Conservation (phyloP, 2,329 filamentous ascomycete species). For the Epicoccum nigrum region DNA sequence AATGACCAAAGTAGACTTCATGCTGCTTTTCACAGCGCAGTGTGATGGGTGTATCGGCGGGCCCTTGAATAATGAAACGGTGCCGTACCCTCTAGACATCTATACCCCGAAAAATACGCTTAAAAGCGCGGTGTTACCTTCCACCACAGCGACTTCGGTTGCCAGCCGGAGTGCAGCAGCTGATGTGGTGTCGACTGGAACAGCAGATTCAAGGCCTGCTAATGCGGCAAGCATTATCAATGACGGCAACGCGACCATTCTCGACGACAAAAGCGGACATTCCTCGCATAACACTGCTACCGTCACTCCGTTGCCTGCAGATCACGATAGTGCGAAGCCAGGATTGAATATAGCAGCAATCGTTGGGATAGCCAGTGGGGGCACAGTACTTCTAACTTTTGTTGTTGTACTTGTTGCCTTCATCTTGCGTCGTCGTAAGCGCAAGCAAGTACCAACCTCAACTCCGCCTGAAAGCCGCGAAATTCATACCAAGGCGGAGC, state of each 20-base stretch:
- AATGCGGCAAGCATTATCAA: too few species aligned
- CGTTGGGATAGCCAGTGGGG: background rate
- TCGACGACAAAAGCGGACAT: background rate
- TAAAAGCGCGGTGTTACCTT: background rate
- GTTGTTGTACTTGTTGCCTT: background rate
- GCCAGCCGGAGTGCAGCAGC: background rate
- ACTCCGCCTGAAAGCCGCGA: background rate
- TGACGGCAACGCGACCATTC: background rate
- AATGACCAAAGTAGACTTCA: background rate
- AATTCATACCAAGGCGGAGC: background rate
- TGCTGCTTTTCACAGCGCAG: background rate
- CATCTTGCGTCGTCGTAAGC: background rate
- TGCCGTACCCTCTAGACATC: background rate
- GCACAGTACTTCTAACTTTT: background rate
- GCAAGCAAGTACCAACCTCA: background rate
- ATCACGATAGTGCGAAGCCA: background rate
- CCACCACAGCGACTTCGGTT: background rate
- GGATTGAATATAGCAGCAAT: background rate
- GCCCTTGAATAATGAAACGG: slow-evolving; percentile 2
- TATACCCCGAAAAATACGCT: background rate
- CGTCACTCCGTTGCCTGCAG: background rate
- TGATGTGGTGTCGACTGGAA: background rate
- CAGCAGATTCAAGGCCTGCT: too few species aligned
- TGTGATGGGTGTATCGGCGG: slow-evolving; percentile 2
- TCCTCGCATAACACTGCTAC: background rate